Conservation (phyloP, 345 rosid genomes). For the Rhodamnia rubescens region DNA sequence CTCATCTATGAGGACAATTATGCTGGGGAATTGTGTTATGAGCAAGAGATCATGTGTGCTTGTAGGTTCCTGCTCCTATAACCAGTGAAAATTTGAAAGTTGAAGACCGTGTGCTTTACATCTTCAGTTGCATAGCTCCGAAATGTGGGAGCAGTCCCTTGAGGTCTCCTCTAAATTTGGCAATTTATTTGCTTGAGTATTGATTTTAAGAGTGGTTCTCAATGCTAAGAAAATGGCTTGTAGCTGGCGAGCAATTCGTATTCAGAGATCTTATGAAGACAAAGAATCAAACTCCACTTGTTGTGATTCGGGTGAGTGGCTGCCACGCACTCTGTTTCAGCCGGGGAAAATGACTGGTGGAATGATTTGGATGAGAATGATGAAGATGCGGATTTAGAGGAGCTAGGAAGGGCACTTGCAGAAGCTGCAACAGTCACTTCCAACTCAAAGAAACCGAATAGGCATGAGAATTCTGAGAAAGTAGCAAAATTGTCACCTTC, state of each 20-base stretch:
- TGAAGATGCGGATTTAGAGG: constrained; percentile 56
- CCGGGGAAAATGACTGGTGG: constrained; percentile 42
- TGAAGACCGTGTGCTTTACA: constrained; percentile 61
- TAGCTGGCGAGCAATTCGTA: constrained; percentile 86
- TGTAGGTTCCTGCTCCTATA: constrained; percentile 66
- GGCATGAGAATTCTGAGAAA: constrained; percentile 9
- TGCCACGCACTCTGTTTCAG: constrained; percentile 17
- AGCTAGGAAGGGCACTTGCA: constrained; percentile 48
- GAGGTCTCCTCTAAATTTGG: constrained; percentile 29
- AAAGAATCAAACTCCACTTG: constrained; percentile 4
- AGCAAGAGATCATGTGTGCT: neutral
- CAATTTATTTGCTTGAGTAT: neutral
- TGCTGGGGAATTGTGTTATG: neutral
- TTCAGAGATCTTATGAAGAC: constrained; percentile 32
- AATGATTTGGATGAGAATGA: constrained; percentile 28
- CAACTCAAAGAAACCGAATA: constrained; percentile 22
- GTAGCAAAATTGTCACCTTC: constrained; percentile 17
- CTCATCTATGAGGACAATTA: neutral
- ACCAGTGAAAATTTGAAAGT: constrained; percentile 23
- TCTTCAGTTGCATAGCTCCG: constrained; percentile 49
- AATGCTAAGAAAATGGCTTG: neutral
- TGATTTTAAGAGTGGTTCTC: neutral
- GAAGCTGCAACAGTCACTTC: constrained; percentile 49
- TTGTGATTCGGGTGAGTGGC: neutral
- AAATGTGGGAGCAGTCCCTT: constrained; percentile 45